Conservation (phyloP, 139 green algal genomes). For the Chlamydomonas eustigma region DNA sequence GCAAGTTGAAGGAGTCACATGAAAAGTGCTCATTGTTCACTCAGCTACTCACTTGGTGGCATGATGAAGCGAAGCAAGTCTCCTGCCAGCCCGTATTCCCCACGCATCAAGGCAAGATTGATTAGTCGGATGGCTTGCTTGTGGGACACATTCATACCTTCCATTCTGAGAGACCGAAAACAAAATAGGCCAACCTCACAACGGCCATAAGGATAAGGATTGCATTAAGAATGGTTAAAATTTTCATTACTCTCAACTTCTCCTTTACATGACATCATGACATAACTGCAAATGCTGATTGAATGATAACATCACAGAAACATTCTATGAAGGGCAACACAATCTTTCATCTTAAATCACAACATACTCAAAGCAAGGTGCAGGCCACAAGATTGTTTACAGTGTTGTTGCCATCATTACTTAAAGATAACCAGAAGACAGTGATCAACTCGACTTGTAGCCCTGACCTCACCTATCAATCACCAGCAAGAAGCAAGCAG, state of each 20-base stretch:
- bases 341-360: background rate
- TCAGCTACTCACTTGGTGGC: conserved; percentile 42
- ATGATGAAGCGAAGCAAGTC: conserved; percentile 82
- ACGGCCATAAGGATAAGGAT: too few species aligned
- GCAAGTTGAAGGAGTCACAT: too few species aligned
- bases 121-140: conserved; percentile 60
- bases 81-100: conserved; percentile 60
- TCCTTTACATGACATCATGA: too few species aligned
- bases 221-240: too few species aligned
- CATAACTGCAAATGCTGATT: too few species aligned
- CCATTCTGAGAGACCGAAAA: background rate
- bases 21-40: too few species aligned
- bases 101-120: conserved; percentile 44
- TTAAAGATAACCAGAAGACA: background rate
- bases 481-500: conserved; percentile 73
- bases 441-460: background rate
- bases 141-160: conserved; percentile 1
- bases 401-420: too few species aligned
- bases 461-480: conserved; percentile 47
- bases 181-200: too few species aligned
- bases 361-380: background rate
- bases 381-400: too few species aligned
- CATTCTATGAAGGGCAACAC: too few species aligned
- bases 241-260: too few species aligned
- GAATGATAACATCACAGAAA: too few species aligned